Evolutionary conservation across 768 basidiomycete species (phyloP).

Genomic region (Kwoniella heveanensis): DNA sequence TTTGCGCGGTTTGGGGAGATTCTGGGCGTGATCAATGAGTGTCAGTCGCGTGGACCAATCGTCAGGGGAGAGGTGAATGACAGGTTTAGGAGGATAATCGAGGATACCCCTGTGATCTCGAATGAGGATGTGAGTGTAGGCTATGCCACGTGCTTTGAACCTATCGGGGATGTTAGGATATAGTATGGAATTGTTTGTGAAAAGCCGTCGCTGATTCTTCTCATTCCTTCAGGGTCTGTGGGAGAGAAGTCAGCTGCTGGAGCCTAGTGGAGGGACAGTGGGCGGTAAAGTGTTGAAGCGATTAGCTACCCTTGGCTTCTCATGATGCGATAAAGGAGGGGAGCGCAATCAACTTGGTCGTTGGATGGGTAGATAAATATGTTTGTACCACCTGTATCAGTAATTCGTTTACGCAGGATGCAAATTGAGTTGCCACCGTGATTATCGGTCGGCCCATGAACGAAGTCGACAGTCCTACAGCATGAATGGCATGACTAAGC

Average conservation of each 20-base stretch:
- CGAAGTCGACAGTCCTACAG: too few relatives aligned
- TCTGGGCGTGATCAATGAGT: conserved; percentile 73
- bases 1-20: conserved; percentile 90
- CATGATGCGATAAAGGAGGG: too few relatives aligned
- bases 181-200: too few relatives aligned
- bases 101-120: conserved; percentile 42
- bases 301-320: conserved; percentile 20
- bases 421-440: too few relatives aligned
- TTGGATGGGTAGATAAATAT: too few relatives aligned
- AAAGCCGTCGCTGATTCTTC: neutral
- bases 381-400: too few relatives aligned
- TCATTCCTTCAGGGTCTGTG: conserved; percentile 11
- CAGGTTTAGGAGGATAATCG: conserved; percentile 34
- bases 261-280: conserved; percentile 24
- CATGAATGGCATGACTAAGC: too few relatives aligned
- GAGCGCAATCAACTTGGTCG: too few relatives aligned
- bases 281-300: conserved; percentile 21
- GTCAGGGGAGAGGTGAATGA: conserved; percentile 29
- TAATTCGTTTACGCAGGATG: too few relatives aligned
- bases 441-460: too few relatives aligned
- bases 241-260: conserved; percentile 23
- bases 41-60: conserved; percentile 64
- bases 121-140: conserved; percentile 50
- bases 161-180: too few relatives aligned
- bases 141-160: too few relatives aligned